Evolutionary conservation across 352 stramenopile species (phyloP).

Genomic region (Phytophthora sp.): DNA sequence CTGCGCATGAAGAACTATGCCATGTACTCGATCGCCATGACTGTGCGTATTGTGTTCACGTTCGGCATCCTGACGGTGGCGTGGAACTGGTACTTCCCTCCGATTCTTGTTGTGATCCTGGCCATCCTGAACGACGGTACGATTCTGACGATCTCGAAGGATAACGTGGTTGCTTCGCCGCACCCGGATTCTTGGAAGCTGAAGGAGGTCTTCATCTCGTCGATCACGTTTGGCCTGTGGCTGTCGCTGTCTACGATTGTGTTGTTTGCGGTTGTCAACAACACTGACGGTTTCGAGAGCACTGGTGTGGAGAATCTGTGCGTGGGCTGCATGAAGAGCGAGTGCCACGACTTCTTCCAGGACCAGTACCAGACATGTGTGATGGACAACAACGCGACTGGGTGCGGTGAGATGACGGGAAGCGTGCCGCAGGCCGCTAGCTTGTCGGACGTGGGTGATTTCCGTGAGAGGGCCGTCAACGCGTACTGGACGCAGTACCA

Average conservation of each 20-base stretch:
- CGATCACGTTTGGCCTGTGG: slow-evolving; percentile 73
- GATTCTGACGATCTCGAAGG: slow-evolving; percentile 83
- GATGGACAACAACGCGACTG: slow-evolving; percentile 50
- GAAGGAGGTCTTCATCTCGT: slow-evolving; percentile 72
- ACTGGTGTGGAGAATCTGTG: slow-evolving; percentile 69
- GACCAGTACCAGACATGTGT: slow-evolving; percentile 57
- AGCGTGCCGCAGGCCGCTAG: slow-evolving; percentile 49
- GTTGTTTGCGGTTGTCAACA: slow-evolving; percentile 65
- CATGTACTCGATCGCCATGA: slow-evolving; percentile 92
- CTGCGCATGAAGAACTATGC: slow-evolving; percentile 93
- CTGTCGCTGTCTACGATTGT: slow-evolving; percentile 70
- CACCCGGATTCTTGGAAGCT: slow-evolving; percentile 76
- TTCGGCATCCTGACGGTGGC: slow-evolving; percentile 89
- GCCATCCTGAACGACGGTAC: slow-evolving; percentile 92
- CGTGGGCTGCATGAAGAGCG: slow-evolving; percentile 58
- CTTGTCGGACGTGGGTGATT: slow-evolving; percentile 42
- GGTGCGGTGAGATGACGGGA: slow-evolving; percentile 68
- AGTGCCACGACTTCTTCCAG: slow-evolving; percentile 71
- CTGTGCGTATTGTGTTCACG: slow-evolving; percentile 88
- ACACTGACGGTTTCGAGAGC: slow-evolving; percentile 59
- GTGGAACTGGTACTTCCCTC: slow-evolving; percentile 90
- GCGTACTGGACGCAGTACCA: slow-evolving; percentile 53
- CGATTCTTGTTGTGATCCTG: slow-evolving; percentile 89
- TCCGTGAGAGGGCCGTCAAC: slow-evolving; percentile 47
- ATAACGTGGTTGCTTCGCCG: slow-evolving; percentile 71